Conservation (phyloP, 2,329 filamentous ascomycete species). For the Ampelomyces quisqualis region DNA sequence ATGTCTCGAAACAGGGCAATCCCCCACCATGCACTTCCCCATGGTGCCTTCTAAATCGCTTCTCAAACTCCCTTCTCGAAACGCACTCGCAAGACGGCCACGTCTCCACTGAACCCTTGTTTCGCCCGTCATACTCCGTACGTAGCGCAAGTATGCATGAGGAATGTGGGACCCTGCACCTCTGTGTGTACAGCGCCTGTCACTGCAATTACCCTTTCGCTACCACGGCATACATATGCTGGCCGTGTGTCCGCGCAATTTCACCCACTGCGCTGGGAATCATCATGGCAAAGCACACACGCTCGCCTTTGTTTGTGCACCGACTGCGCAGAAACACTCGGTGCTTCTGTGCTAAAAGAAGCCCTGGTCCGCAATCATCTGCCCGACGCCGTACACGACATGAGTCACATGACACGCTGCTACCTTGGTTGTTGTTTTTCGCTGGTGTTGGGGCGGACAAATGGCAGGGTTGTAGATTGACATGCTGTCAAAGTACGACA, state of each 20-base stretch:
- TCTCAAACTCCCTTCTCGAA: conserved; percentile 10
- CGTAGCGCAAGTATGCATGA: conserved; percentile 6
- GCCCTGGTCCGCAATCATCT: too few relatives aligned
- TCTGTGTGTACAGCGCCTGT: conserved; percentile 9
- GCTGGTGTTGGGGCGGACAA: too few relatives aligned
- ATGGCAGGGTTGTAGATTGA: too few relatives aligned
- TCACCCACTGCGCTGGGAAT: background rate
- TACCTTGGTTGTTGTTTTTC: too few relatives aligned
- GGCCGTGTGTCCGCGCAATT: conserved; percentile 5
- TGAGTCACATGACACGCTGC: too few relatives aligned
- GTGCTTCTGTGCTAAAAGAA: too few relatives aligned
- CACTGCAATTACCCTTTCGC: conserved; percentile 11
- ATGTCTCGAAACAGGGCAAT: too few relatives aligned
- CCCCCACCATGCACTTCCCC: background rate
- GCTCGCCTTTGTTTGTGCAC: background rate
- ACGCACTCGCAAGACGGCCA: background rate
- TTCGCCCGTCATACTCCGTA: background rate
- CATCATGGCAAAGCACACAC: background rate
- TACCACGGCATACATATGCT: conserved; percentile 4
- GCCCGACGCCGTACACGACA: too few relatives aligned
- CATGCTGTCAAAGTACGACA: too few relatives aligned
- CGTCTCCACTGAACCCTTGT: background rate
- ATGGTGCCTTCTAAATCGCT: background rate
- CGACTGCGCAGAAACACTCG: too few relatives aligned
- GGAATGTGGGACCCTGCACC: conserved; percentile 14